Conservation (phyloP, 2,329 filamentous ascomycete genomes). For the Kalmusia sp. region DNA sequence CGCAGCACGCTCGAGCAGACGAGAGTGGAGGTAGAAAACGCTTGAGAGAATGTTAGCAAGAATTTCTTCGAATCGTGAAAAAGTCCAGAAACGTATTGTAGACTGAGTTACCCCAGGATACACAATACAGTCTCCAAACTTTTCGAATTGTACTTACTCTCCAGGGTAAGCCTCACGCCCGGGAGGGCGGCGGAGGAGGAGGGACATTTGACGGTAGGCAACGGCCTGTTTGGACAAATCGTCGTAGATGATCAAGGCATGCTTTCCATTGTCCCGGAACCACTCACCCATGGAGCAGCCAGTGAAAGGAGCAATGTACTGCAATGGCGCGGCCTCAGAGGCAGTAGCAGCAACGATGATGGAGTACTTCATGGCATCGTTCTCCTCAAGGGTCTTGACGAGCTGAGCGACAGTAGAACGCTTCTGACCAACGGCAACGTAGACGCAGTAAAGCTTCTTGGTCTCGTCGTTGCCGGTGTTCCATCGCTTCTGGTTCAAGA, state of each 20-base stretch:
- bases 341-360: conserved; percentile 94
- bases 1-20: conserved; percentile 98
- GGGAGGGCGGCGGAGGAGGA: conserved; percentile 94
- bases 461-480: conserved; percentile 85
- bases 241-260: conserved; percentile 90
- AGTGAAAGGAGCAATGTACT: conserved; percentile 90
- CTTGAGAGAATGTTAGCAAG: no score
- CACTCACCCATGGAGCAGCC: conserved; percentile 64
- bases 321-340: conserved; percentile 92
- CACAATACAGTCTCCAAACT: no score
- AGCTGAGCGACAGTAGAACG: conserved; percentile 98
- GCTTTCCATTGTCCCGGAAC: conserved; percentile 86
- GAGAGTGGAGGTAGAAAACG: conserved; percentile 99
- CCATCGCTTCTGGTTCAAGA: conserved; percentile 99
- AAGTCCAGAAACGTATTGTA: no score
- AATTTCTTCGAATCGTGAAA: no score
- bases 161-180: conserved; percentile 99
- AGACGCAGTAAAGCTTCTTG: conserved; percentile 99
- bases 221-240: conserved; percentile 98
- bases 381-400: conserved; percentile 99
- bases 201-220: conserved; percentile 98
- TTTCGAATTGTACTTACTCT: conserved; percentile 67
- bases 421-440: conserved; percentile 99
- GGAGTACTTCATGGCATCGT: conserved; percentile 98
- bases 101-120: no score